These are phyloP conservation scores for Amyloporia xantha DNA, from an alignment of 768 basidiomycete species.

Conservation along the genomic window DNA sequence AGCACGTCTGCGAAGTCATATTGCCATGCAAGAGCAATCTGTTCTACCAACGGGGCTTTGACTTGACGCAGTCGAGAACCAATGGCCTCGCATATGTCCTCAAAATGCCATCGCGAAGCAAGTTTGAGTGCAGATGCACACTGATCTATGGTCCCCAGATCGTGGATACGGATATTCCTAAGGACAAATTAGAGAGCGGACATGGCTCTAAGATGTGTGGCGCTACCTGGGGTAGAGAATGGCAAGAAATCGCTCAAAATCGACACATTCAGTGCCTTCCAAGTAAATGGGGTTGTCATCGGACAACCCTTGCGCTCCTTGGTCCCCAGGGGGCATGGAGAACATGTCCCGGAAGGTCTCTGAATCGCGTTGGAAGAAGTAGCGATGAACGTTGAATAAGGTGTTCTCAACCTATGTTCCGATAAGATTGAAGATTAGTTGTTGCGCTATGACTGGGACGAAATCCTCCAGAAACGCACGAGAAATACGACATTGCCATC, in stretches of 20 bases:
- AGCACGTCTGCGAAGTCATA: not conserved
- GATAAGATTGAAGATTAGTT: not conserved
- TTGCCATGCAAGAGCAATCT: not conserved
- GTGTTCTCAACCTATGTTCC: not conserved
- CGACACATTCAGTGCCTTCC: slow-evolving; percentile 26
- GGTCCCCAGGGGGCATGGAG: slow-evolving; percentile 13
- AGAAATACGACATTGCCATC: slow-evolving; percentile 4
- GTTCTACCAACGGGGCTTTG: not conserved
- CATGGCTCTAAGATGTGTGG: not conserved
- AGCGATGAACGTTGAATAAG: slow-evolving; percentile 14
- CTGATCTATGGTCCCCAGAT: not conserved
- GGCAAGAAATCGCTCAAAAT: slow-evolving; percentile 24
- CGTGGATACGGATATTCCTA: not conserved
- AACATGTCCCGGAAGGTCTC: slow-evolving; percentile 21
- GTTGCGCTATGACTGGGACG: not conserved
- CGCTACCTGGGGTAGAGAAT: slow-evolving; percentile 5
- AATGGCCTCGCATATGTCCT: not conserved
- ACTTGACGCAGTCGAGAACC: not conserved
- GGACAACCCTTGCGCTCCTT: slow-evolving; percentile 11
- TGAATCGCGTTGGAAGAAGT: slow-evolving; percentile 25
- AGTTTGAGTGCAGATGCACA: not conserved
- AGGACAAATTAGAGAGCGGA: not conserved
- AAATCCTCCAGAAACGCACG: slow-evolving; percentile 15
- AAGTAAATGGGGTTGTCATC: slow-evolving; percentile 24
- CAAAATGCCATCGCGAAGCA: not conserved